phyloP scores from a whole-genome alignment of 257 asterid genomes.

The Cruciata laevipes region DNA sequence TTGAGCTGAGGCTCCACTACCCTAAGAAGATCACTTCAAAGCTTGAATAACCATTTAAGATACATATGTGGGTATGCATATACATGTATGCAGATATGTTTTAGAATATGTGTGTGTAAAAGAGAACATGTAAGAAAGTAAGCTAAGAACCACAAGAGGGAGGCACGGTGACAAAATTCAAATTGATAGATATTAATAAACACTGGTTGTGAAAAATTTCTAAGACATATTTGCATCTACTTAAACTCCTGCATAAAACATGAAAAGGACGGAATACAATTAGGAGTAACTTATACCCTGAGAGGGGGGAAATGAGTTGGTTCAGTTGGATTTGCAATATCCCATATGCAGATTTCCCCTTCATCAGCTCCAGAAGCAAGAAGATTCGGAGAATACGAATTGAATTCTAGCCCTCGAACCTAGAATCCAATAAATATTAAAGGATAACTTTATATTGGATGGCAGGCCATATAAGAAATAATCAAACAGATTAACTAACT shows the following conservation, averaged over 20 bases:
- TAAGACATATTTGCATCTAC: background rate
- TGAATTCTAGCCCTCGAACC: conserved; percentile 95
- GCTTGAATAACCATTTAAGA: conserved; percentile 1
- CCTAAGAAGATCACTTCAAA: conserved; percentile 38
- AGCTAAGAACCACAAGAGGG: background rate
- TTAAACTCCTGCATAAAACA: background rate
- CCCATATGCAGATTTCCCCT: conserved; percentile 96
- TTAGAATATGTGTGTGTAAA: background rate
- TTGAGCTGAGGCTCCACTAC: conserved; percentile 86
- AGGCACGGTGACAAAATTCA: background rate
- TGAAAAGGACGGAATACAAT: background rate
- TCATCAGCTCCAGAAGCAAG: conserved; percentile 99
- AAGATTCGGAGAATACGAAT: conserved; percentile 56
- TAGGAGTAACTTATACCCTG: conserved; percentile 41
- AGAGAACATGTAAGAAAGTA: conserved; percentile 4
- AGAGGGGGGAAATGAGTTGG: conserved; percentile 85
- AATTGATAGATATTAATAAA: background rate
- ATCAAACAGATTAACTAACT: conserved; percentile 25
- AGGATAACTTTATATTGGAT: conserved; percentile 6
- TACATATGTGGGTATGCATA: background rate
- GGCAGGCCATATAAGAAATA: background rate
- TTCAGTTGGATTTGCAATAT: conserved; percentile 64
- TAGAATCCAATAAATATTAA: conserved; percentile 20
- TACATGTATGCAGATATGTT: no score
- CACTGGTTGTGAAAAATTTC: background rate